phyloP scores from a whole-genome alignment of 2,329 filamentous ascomycete species.

The Blumeriella jaapii region DNA sequence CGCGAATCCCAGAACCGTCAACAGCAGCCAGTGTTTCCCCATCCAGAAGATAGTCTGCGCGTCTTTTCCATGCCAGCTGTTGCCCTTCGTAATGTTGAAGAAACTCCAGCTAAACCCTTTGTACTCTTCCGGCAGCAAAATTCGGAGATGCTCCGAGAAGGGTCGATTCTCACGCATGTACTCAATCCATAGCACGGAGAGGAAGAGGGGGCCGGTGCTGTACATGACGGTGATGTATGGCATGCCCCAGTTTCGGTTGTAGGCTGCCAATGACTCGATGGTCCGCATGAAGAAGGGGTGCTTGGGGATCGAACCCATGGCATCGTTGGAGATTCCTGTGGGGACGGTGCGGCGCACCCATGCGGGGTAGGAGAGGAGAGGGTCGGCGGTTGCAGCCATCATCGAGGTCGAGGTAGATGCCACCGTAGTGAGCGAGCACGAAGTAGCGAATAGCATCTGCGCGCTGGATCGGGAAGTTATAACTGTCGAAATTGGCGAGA shows the following conservation, averaged over 20 bases:
- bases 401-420: slow-evolving; percentile 73
- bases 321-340: slow-evolving; percentile 72
- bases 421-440: slow-evolving; percentile 63
- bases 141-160: slow-evolving; percentile 44
- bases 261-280: slow-evolving; percentile 54
- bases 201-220: slow-evolving; percentile 62
- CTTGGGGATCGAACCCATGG: slow-evolving; percentile 60
- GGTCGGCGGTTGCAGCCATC: slow-evolving; percentile 36
- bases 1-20: slow-evolving; percentile 27
- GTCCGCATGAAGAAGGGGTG: slow-evolving; percentile 66
- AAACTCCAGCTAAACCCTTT: slow-evolving; percentile 59
- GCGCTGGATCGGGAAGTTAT: slow-evolving; percentile 64
- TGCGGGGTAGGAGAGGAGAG: slow-evolving; percentile 55
- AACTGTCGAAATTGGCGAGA: slow-evolving; percentile 60
- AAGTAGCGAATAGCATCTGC: slow-evolving; percentile 75
- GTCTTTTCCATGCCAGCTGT: slow-evolving; percentile 37
- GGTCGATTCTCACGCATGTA: slow-evolving; percentile 45
- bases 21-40: slow-evolving; percentile 31
- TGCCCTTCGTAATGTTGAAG: slow-evolving; percentile 42
- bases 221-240: slow-evolving; percentile 72
- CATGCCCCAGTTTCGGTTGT: slow-evolving; percentile 52
- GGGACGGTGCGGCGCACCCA: slow-evolving; percentile 62
- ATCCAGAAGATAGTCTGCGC: slow-evolving; percentile 38
- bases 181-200: slow-evolving; percentile 66
- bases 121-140: slow-evolving; percentile 61